These are phyloP conservation scores for Aspergillus sp. DNA, from an alignment of 2,329 filamentous ascomycete genomes.

Conservation along the genomic window DNA sequence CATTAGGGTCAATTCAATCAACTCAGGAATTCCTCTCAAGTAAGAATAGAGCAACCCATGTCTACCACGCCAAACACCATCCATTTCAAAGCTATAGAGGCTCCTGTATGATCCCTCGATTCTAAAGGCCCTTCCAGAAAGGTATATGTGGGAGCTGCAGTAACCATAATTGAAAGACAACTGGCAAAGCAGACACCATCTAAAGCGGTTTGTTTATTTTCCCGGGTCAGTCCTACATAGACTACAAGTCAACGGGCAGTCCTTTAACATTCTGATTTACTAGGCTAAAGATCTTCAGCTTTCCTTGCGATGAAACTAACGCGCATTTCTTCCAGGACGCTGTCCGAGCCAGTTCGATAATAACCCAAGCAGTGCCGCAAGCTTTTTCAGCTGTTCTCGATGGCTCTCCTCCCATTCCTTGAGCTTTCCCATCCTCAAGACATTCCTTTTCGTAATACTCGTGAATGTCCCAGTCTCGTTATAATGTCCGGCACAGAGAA, in stretches of 20 bases:
- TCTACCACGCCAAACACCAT: too few relatives aligned
- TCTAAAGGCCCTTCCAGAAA: too few relatives aligned
- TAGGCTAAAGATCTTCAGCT: neutral
- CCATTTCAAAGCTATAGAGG: too few relatives aligned
- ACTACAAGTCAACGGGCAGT: neutral
- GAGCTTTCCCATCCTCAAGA: neutral
- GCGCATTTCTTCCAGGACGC: neutral
- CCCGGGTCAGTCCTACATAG: neutral
- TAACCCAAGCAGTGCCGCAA: neutral
- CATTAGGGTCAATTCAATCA: too few relatives aligned
- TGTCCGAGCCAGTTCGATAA: neutral
- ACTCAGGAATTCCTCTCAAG: too few relatives aligned
- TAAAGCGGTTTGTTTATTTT: too few relatives aligned
- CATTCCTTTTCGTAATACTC: neutral
- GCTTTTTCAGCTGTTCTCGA: neutral
- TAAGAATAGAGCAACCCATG: too few relatives aligned
- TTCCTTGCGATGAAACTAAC: neutral
- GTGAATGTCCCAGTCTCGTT: neutral
- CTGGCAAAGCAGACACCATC: too few relatives aligned
- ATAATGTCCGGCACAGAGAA: constrained; percentile 2
- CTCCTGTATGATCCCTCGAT: too few relatives aligned
- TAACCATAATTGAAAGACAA: too few relatives aligned
- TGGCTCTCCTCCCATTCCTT: constrained; percentile 1
- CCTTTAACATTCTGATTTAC: neutral
- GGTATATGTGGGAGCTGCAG: too few relatives aligned